These are phyloP conservation scores for Collariella sp. DNA, from an alignment of 495 filamentous ascomycete genomes.

Conservation along the genomic window DNA sequence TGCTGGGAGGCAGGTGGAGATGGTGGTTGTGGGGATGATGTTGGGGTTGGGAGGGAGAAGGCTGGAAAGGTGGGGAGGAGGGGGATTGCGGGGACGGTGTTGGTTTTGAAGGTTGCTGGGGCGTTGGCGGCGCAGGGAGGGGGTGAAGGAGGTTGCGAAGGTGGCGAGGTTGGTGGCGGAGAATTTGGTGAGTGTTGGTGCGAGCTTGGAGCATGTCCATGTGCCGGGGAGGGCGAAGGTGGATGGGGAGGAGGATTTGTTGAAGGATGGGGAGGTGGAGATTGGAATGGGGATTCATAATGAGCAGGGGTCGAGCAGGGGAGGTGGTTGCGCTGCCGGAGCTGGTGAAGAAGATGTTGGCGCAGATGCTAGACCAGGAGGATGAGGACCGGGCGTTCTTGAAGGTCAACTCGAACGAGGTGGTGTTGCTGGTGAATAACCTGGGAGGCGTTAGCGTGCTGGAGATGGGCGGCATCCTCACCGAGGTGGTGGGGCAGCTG, in stretches of 20 bases:
- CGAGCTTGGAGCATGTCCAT: conserved; percentile 82
- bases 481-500: conserved; percentile 80
- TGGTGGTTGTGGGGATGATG: conserved; percentile 95
- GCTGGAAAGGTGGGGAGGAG: conserved; percentile 86
- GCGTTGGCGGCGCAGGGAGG: conserved; percentile 71
- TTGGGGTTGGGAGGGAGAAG: conserved; percentile 74
- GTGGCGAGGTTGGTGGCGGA: conserved; percentile 62
- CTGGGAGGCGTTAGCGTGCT: conserved; percentile 84
- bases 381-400: conserved; percentile 80
- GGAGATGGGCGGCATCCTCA: conserved; percentile 80
- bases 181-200: conserved; percentile 80
- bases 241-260: conserved; percentile 41
- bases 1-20: conserved; percentile 69
- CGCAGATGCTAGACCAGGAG: conserved; percentile 65
- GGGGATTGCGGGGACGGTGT: conserved; percentile 83
- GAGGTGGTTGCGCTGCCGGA: conserved; percentile 56
- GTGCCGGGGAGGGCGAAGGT: conserved; percentile 63
- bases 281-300: conserved; percentile 99
- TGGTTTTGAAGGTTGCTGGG: conserved; percentile 83
- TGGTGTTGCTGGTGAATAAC: conserved; percentile 84
- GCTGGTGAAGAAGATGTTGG: conserved; percentile 70
- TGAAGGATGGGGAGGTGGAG: conserved; percentile 70
- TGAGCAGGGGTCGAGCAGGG: conserved; percentile 74
- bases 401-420: conserved; percentile 52
- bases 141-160: conserved; percentile 55